These are phyloP conservation scores for Ceratocystis papillata DNA, from an alignment of 2,329 filamentous ascomycete species.

Conservation along the genomic window DNA sequence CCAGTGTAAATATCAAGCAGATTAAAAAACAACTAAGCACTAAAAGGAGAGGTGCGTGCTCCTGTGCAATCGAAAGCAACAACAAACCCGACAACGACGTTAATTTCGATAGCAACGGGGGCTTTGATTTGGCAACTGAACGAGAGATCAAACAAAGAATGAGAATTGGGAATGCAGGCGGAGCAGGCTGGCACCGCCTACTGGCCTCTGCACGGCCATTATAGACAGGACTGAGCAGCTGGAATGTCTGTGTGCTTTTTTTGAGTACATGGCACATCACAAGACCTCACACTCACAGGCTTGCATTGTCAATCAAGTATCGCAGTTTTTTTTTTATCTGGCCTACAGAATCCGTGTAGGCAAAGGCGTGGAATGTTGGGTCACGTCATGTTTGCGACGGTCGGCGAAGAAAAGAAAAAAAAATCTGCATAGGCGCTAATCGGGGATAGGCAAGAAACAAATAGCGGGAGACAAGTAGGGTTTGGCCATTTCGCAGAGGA, in stretches of 20 bases:
- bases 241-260: slow-evolving; percentile 1
- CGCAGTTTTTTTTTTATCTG: not conserved
- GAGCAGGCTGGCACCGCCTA: not conserved
- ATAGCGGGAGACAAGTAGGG: not conserved
- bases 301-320: not conserved
- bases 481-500: not conserved
- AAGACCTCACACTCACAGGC: not conserved
- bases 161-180: slow-evolving; percentile 1
- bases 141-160: not conserved
- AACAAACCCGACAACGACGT: not conserved
- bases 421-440: not conserved
- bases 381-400: not conserved
- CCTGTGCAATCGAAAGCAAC: not conserved
- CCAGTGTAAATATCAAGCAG: not conserved
- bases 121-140: not conserved
- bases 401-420: not conserved
- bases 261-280: not conserved
- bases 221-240: not conserved
- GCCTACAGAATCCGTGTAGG: not conserved
- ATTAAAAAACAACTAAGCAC: not conserved
- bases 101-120: not conserved
- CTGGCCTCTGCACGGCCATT: slow-evolving; percentile 1
- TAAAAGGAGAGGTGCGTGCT: not conserved
- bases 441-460: not conserved
- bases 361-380: not conserved